Evolutionary conservation across 208 protist species (phyloP), one percentile per base, ranked within the genome.

Genomic region (Tritrichomonas foetus): DNA sequence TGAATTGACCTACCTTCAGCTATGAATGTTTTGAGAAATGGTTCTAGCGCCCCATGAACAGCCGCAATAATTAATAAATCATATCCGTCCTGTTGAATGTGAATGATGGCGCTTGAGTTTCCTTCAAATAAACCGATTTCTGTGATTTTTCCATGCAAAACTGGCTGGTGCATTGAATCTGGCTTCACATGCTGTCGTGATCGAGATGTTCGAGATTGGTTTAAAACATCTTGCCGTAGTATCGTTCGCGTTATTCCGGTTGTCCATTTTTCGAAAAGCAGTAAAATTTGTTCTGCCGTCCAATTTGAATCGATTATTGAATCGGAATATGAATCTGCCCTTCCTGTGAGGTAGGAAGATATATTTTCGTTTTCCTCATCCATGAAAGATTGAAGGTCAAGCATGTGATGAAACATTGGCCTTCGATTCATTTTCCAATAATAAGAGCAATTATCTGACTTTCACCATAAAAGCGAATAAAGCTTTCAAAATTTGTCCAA

Each of bases 21-120:
- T 33, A 89, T 33, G 27, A 89, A 89, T 89, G 44, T 89, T 5
- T 89, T 16, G 33, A 89, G 27, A 89, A 57, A 89, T 39, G 78
- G 78, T 47, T 39, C 53, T 27, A 57, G 47, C 33, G 78, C 8
- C 1, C 47, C 16, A 50, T 89, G 78, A 89, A 89, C 16, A 27
- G 78, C 78, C 39, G 27, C 64, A n/a, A 41, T 33, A 39, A 49
- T 61, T 27, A 57, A 14, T 89, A 44, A 36, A 39, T 57, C 47
- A 16, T 89, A 20, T 16, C 47, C 27, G 11, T 89, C 47, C 30
- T 89, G 78, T 16, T 57, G 41, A 14, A 89, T 20, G 57, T 20
- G 25, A 20, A 25, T 57, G 16, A 89, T 8, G 33, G 78, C 78
- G 30, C 14, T 33, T 27, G 47, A 25, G 39, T 89, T 25, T 57